Evolutionary conservation across 768 basidiomycete genomes (phyloP), one percentile per base, ranked within the genome.

Genomic region (Trichaptum fuscoviolaceum): DNA sequence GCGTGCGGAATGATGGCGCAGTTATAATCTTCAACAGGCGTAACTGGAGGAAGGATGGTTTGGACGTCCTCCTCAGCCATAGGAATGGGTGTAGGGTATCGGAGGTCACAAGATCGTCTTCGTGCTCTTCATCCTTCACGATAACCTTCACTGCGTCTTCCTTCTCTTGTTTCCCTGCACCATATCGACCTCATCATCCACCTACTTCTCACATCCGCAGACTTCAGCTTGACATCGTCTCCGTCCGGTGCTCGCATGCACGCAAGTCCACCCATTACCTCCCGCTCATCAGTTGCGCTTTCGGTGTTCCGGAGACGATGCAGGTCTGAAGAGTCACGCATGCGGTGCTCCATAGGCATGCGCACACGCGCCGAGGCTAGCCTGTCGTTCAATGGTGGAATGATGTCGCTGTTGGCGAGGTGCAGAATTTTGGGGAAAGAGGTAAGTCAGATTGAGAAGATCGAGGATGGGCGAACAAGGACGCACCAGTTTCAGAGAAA

Each of bases 401-500:
- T 78, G 1, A 88, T 76, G 63, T 87, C 84, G 26, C 83, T 87
- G 74, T 42, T 42, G 24, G 42, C 15, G 30, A 2, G 8, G 30
- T 30, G 30, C 30, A 30, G 30, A n/a, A 30, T 3, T 30, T 52
- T n/a, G n/a, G 42, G 42, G 62, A 57, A 63, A 52, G 59, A 70
- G 67, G 69, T 74, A 36, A 71, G 69, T 35, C 36, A 20, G 36
- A 61, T 57, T 57, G 66, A 63, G 71, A 73, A 35, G 57, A 57
- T n/a, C n/a, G n/a, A n/a, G n/a, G n/a, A n/a, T 7, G 27, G 35
- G 63, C 36, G 57, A 68, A 61, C 35, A 58, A 63, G 72, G 42
- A 77, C 91, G 73, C 66, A 93, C 96, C 96, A 99, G 82, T 96
- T 92, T 86, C 5, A 97, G 96, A 34, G 96, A 97, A 67, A 99